Evolutionary conservation across 805 yeast species (phyloP).

Genomic region (Cyberlindnera maritima): DNA sequence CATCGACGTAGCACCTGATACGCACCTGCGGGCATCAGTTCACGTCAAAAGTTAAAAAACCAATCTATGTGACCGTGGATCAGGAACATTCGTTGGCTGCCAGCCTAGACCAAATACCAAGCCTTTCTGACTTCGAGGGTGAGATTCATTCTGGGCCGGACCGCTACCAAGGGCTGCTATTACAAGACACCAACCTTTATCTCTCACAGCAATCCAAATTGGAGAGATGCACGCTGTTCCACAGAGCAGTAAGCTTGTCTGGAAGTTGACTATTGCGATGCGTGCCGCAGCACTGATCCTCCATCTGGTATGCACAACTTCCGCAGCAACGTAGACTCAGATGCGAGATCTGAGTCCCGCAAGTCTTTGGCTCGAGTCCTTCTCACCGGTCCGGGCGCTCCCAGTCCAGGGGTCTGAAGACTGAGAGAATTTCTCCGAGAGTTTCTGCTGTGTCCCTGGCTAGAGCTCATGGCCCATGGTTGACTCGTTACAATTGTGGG

Average conservation of each 20-base stretch:
- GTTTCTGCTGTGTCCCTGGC: too few relatives aligned
- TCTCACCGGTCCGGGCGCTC: background rate
- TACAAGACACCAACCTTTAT: too few relatives aligned
- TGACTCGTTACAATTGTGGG: too few relatives aligned
- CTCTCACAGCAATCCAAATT: too few relatives aligned
- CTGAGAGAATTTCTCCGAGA: too few relatives aligned
- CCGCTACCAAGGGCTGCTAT: too few relatives aligned
- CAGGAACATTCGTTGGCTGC: background rate
- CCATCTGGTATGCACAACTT: background rate
- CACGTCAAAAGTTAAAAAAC: background rate
- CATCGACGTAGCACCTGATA: background rate
- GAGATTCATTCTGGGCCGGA: too few relatives aligned
- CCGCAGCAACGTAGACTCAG: background rate
- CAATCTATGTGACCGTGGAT: background rate
- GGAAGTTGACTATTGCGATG: constrained; percentile 4
- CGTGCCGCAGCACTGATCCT: background rate
- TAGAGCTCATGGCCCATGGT: too few relatives aligned
- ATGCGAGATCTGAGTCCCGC: background rate
- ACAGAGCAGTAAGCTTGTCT: background rate
- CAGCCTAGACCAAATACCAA: background rate
- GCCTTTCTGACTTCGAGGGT: too few relatives aligned
- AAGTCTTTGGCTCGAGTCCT: background rate
- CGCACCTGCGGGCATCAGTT: background rate
- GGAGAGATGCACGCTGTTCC: background rate
- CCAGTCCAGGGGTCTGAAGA: too few relatives aligned